Base-by-base conservation (phyloP, 2,329 filamentous ascomycete species). In the Cladosporium sp. region DNA sequence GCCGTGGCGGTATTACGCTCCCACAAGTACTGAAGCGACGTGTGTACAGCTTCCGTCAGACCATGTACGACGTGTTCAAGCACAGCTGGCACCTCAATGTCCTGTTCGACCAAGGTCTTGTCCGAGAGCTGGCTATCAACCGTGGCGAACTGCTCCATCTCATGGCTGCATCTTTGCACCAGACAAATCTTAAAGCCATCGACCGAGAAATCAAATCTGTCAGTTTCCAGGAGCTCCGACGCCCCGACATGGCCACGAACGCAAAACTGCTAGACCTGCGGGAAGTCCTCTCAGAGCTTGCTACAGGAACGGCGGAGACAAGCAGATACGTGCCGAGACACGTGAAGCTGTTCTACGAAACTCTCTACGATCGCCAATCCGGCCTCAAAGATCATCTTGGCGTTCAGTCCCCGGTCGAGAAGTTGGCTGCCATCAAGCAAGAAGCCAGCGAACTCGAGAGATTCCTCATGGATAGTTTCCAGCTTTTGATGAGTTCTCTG, bases 401-500 rank as follows among this genome's bases (percentile, higher is more conserved):
- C 37, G 40, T 41, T n/a, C 37, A 42, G n/a, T 34, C 38, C 3
- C 46, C 38, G 8, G 31, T 49, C 6, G 38, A 42, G 19, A 32
- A 16, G 22, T 22, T 49, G 19, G 31, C 22, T 22, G 22, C 28
- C 14, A 41, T 49, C 35, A 42, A 49, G 7, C 33, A 49, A 19
- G 57, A 59, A 14, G 46, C 54, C 7, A 37, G 48, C 9, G 40
- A 49, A 6, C 50, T 63, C 7, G 54, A 61, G 19, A 45, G 38
- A 14, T 63, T 62, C 43, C 49, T 62, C 2, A 57, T 60, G 52
- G 60, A 64, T 14, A 60, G 58, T 2, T 63, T 62, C 43, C 49
- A 59, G 44, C 51, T 63, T 8, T 52, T 61, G 3, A 60, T 61
- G 52, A 60, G 57, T 37, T 60, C 62, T 4, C 52, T 61, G 42